Percentiles rank a stretch among this genome's conserved stretches.
These are phyloP conservation scores for Stereocaulon alpinum DNA, from an alignment of 495 filamentous ascomycete species.

Conservation along the genomic window DNA sequence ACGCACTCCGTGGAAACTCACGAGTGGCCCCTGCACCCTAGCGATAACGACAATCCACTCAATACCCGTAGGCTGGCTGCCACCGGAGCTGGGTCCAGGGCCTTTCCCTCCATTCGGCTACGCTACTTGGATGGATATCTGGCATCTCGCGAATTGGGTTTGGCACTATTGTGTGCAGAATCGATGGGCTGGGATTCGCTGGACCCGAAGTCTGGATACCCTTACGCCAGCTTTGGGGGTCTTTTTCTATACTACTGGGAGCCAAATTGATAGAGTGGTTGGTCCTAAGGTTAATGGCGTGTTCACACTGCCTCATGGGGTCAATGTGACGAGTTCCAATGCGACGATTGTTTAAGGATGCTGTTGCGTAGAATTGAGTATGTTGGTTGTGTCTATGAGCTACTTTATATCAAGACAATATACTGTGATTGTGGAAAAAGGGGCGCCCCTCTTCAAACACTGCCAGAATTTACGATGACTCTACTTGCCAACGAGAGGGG, in stretches of 20 bases:
- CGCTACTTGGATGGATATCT: neutral
- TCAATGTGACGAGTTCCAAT: neutral
- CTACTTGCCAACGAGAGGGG: too few relatives aligned
- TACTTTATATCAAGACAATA: too few relatives aligned
- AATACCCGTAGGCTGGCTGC: neutral
- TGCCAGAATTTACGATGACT: too few relatives aligned
- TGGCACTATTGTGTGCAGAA: neutral
- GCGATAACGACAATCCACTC: neutral
- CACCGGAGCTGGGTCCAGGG: neutral
- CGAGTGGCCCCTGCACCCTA: constrained; percentile 1
- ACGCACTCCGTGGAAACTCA: neutral
- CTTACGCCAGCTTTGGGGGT: neutral
- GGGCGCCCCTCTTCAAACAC: too few relatives aligned
- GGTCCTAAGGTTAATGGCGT: neutral
- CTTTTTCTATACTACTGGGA: neutral
- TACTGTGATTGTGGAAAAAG: too few relatives aligned
- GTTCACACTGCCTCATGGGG: neutral
- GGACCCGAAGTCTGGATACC: neutral
- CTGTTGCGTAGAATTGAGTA: too few relatives aligned
- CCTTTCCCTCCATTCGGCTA: neutral
- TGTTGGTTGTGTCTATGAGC: too few relatives aligned
- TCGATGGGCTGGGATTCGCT: neutral
- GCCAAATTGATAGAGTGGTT: neutral
- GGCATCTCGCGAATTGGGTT: neutral
- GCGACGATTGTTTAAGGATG: too few relatives aligned